These are phyloP conservation scores for Achaetomiella virescens DNA, from an alignment of 495 filamentous ascomycete genomes.

Conservation along the genomic window DNA sequence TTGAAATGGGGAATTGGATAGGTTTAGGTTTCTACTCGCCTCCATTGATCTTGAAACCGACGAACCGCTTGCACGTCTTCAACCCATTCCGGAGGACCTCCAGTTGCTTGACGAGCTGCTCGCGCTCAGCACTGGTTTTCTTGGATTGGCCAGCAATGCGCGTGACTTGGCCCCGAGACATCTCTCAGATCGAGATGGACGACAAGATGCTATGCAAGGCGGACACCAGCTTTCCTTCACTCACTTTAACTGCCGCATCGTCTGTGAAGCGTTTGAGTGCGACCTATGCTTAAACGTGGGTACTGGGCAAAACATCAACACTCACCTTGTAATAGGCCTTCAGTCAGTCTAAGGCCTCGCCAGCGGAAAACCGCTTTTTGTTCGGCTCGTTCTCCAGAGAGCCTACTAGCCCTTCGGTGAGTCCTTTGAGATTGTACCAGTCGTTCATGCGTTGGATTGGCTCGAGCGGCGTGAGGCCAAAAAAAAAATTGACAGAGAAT, in stretches of 20 bases:
- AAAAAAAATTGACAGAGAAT: conserved; percentile 17
- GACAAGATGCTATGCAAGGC: conserved; percentile 38
- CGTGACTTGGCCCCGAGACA: conserved; percentile 39
- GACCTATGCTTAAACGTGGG: conserved; percentile 40
- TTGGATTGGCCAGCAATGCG: conserved; percentile 52
- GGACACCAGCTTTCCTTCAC: conserved; percentile 53
- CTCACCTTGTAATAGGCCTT: conserved; percentile 47
- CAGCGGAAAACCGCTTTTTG: conserved; percentile 38
- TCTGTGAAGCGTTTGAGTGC: conserved; percentile 58
- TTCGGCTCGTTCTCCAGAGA: conserved; percentile 25
- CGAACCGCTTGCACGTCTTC: conserved; percentile 46
- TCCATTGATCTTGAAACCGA: conserved; percentile 17
- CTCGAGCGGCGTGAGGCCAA: conserved; percentile 9
- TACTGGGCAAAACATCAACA: neutral
- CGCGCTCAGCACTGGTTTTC: conserved; percentile 40
- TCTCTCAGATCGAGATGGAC: conserved; percentile 38
- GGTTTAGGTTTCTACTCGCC: neutral
- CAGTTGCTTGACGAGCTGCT: conserved; percentile 47
- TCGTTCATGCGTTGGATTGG: conserved; percentile 4
- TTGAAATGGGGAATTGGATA: too few relatives aligned
- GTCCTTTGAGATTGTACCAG: conserved; percentile 15
- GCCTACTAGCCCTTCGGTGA: conserved; percentile 22
- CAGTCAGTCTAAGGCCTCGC: conserved; percentile 44
- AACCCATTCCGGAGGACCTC: conserved; percentile 44
- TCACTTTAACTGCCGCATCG: conserved; percentile 51